phyloP scores from a whole-genome alignment of 495 filamentous ascomycete species.

The Hypoxylon rickii region DNA sequence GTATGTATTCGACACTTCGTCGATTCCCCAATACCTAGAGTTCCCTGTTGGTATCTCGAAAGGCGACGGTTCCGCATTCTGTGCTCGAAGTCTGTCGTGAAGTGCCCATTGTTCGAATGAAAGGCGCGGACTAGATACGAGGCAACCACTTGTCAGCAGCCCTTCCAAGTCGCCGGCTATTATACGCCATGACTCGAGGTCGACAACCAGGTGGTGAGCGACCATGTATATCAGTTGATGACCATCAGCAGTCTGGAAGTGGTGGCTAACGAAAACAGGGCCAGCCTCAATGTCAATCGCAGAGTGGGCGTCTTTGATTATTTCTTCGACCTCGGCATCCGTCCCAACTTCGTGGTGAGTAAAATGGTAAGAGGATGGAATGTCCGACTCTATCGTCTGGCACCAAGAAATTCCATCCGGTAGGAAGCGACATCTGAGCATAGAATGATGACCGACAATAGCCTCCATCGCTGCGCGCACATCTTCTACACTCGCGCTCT shows the following conservation, averaged over 20 bases:
- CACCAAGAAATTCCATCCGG: constrained; percentile 44
- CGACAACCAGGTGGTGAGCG: constrained; percentile 70
- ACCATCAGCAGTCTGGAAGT: constrained; percentile 56
- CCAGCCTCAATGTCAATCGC: constrained; percentile 45
- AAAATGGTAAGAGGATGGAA: constrained; percentile 47
- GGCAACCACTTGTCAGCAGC: constrained; percentile 54
- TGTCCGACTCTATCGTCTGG: constrained; percentile 46
- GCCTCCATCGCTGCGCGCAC: constrained; percentile 60
- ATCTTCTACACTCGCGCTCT: constrained; percentile 49
- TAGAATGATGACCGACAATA: constrained; percentile 67
- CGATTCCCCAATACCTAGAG: constrained; percentile 53
- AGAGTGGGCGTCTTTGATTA: constrained; percentile 44
- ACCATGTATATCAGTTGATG: constrained; percentile 63
- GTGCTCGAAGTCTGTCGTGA: constrained; percentile 43
- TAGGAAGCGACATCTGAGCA: constrained; percentile 72
- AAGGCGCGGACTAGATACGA: constrained; percentile 48
- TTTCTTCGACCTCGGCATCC: constrained; percentile 45
- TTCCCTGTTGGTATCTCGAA: constrained; percentile 44
- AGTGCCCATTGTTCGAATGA: constrained; percentile 69
- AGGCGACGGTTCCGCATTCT: constrained; percentile 35
- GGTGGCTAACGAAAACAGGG: constrained; percentile 43
- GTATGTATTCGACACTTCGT: constrained; percentile 50
- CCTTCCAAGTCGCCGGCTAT: constrained; percentile 71
- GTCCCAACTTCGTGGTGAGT: constrained; percentile 41
- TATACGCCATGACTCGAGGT: constrained; percentile 72